A percentile compares a stretch with the other conserved stretches of the same genome.
These are phyloP conservation scores for Knoxdaviesia proteae DNA, from an alignment of 2,329 filamentous ascomycete species.

Conservation along the genomic window DNA sequence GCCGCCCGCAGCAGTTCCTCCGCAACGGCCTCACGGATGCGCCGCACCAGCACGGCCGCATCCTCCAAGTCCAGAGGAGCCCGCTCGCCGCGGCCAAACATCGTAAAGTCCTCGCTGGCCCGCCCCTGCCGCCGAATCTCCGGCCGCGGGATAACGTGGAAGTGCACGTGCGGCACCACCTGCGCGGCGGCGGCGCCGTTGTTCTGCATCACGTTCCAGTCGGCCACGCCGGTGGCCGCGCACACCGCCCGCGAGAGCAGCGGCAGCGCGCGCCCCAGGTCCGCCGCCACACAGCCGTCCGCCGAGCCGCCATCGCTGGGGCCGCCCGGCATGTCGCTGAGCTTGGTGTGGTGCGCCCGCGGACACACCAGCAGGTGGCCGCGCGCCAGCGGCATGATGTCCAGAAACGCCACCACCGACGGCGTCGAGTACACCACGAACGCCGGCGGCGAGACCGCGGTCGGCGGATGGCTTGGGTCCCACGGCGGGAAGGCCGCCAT, in stretches of 20 bases:
- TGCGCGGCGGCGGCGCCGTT: slow-evolving; percentile 80
- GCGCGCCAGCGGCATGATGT: slow-evolving; percentile 70
- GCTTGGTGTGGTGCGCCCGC: slow-evolving; percentile 54
- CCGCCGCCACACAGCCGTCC: slow-evolving; percentile 19
- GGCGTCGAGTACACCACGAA: slow-evolving; percentile 61
- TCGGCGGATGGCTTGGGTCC: slow-evolving; percentile 21
- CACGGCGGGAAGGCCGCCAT: slow-evolving; percentile 25
- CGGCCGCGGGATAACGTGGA: slow-evolving; percentile 78
- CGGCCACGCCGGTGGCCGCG: slow-evolving; percentile 45
- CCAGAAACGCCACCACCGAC: slow-evolving; percentile 66
- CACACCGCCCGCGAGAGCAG: slow-evolving; percentile 53
- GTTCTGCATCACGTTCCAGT: slow-evolving; percentile 97
- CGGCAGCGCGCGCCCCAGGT: slow-evolving; percentile 48
- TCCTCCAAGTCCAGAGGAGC: slow-evolving; percentile 63
- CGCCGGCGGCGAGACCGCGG: slow-evolving; percentile 19
- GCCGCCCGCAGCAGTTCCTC: slow-evolving; percentile 23
- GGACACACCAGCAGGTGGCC: slow-evolving; percentile 74
- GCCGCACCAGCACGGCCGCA: slow-evolving; percentile 34
- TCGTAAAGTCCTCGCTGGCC: slow-evolving; percentile 49
- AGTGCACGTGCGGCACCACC: slow-evolving; percentile 84
- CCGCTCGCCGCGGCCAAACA: slow-evolving; percentile 58
- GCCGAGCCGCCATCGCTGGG: slow-evolving; percentile 21
- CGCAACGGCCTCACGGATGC: slow-evolving; percentile 27
- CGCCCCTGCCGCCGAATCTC: slow-evolving; percentile 34
- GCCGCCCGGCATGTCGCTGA: slow-evolving; percentile 40